Percentiles rank a stretch among this genome's conserved stretches.
phyloP scores from a whole-genome alignment of 2,329 filamentous ascomycete genomes.

The Pseudocercospora musae region DNA sequence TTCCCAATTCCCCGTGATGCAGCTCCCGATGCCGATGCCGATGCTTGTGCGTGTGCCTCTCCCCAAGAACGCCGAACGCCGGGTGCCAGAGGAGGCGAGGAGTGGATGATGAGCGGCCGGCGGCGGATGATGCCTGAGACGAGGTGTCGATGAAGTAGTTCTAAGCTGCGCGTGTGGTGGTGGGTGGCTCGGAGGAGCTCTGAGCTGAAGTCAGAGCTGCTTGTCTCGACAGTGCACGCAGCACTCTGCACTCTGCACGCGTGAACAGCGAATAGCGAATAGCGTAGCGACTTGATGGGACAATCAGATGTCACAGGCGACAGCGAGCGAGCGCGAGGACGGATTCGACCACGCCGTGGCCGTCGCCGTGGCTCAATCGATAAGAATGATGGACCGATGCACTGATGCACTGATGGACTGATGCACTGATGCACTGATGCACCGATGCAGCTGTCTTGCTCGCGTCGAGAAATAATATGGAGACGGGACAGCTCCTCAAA shows the following conservation, averaged over 20 bases:
- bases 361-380: background rate
- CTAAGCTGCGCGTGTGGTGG: slow-evolving; percentile 6
- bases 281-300: background rate
- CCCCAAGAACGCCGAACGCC: slow-evolving; percentile 25
- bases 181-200: background rate
- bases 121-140: slow-evolving; percentile 2
- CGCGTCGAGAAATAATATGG: slow-evolving; percentile 2
- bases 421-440: no score
- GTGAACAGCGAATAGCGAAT: no score
- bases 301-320: background rate
- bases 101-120: background rate
- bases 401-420: no score
- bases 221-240: background rate
- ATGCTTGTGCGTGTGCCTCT: background rate
- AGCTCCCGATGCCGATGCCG: background rate
- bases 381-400: no score
- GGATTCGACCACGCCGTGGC: background rate
- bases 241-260: background rate
- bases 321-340: background rate
- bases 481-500: background rate
- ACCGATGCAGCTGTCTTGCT: slow-evolving; percentile 1
- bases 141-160: slow-evolving; percentile 10
- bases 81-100: slow-evolving; percentile 15
- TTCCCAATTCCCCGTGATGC: background rate
- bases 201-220: slow-evolving; percentile 1